These are phyloP conservation scores for Trichosporon sp. DNA, from an alignment of 1,284 basidiomycete species.

Conservation along the genomic window DNA sequence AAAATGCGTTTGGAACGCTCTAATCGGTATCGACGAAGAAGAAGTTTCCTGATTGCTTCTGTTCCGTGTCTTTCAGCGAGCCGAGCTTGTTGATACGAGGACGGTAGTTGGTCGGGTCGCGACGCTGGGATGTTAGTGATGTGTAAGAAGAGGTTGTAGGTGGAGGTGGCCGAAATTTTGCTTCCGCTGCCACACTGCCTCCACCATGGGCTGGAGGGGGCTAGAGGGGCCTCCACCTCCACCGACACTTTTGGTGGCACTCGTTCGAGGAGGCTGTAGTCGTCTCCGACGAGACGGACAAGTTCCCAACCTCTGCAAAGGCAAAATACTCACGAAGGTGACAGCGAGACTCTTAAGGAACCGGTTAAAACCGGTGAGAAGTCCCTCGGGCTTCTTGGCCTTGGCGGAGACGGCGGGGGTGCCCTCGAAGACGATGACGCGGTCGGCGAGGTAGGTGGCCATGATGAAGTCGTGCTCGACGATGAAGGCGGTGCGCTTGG, in stretches of 20 bases:
- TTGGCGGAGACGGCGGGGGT: conserved; percentile 77
- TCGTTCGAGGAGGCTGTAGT: too few species aligned
- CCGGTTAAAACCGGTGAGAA: conserved; percentile 58
- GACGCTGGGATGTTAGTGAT: background rate
- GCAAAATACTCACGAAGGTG: too few species aligned
- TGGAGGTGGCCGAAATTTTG: too few species aligned
- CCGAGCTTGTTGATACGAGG: conserved; percentile 92
- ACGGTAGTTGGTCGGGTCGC: conserved; percentile 87
- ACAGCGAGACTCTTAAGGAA: conserved; percentile 63
- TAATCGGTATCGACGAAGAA: conserved; percentile 53
- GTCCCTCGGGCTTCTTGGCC: conserved; percentile 64
- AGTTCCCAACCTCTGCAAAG: too few species aligned
- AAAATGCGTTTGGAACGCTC: background rate
- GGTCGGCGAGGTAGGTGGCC: conserved; percentile 93
- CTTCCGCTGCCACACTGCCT: too few species aligned
- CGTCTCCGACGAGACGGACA: background rate
- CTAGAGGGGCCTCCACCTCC: background rate
- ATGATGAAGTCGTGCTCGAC: conserved; percentile 46
- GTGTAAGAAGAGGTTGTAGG: too few species aligned
- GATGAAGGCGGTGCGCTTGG: conserved; percentile 94
- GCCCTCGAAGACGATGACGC: conserved; percentile 94
- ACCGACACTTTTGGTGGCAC: background rate
- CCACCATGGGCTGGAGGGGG: too few species aligned
- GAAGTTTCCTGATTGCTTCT: conserved; percentile 64
- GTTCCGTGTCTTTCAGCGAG: conserved; percentile 72